Evolutionary conservation across 441 rosid species (phyloP), one percentile per base, ranked within the genome.

Genomic region (Syzygium syzygioides): DNA sequence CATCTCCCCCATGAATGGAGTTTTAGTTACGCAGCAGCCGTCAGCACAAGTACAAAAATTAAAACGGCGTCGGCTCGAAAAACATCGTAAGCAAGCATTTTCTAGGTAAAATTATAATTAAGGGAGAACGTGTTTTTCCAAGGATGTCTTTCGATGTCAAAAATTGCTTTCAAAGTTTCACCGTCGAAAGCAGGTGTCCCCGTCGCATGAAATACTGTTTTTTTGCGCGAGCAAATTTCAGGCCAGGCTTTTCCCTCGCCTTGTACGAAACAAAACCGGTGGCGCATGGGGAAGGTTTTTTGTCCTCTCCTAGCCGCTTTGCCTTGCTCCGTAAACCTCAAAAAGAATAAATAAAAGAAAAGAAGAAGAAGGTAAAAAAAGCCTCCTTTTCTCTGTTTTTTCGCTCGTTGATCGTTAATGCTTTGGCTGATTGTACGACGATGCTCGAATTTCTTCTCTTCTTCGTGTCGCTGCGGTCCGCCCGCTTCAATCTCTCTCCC

Each of bases 31-130:
- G 52, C n/a, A 12, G 23, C 14, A 41, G 13, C 17, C 3, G 3
- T 26, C 0, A 0, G 9, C n/a, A 3, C n/a, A 2, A 23, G 52
- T 41, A 23, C 18, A 3, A 12, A 41, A 41, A 34, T 20, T 0
- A 6, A 12, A 68, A 68, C 3, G 48, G 48, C 79, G 18, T 34
- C 18, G 0, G 7, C 23, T 1, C 26, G 3, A 18, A 41, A 19
- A 68, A 68, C 79, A 19, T 34, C n/a, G 0, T 23, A 23, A 12
- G 14, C 52, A 76, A 34, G 2, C 50, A 15, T 23, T 41, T 41
- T 4, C n/a, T 11, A 12, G 14, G 17, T 0, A 76, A 41, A 41
- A 23, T 76, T 3, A 23, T 20, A 7, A 3, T 37, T 45, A 0
- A 76, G 5, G 0, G 23, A 76, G n/a, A 28, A 10, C 14, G 32